phyloP scores from a whole-genome alignment of 2,329 filamentous ascomycete genomes.

The Fusarium caatingaense region DNA sequence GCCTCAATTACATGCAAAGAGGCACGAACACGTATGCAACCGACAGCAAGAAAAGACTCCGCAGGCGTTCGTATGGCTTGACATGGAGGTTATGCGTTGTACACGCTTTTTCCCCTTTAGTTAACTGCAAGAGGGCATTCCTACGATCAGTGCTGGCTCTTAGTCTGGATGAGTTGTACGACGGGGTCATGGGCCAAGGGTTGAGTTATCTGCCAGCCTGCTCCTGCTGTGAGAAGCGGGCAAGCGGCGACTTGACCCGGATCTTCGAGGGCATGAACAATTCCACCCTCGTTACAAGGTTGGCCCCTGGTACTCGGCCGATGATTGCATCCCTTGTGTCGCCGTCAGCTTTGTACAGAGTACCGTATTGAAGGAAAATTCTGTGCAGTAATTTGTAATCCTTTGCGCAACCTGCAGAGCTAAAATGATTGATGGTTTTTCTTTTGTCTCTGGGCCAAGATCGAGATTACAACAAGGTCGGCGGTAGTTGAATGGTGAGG shows the following conservation, averaged over 20 bases:
- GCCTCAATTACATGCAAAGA: conserved; percentile 8
- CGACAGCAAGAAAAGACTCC: conserved; percentile 21
- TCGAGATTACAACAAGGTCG: conserved; percentile 25
- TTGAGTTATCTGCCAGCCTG: neutral
- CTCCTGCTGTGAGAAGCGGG: conserved; percentile 13
- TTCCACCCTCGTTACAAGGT: conserved; percentile 19
- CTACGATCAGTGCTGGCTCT: conserved; percentile 20
- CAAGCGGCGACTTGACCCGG: conserved; percentile 13
- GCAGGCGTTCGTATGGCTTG: conserved; percentile 22
- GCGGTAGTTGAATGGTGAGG: conserved; percentile 26
- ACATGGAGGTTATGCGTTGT: conserved; percentile 24
- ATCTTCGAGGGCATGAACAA: conserved; percentile 22
- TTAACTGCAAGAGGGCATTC: conserved; percentile 22
- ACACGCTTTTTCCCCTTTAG: neutral
- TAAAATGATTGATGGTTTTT: conserved; percentile 2
- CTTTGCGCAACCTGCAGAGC: conserved; percentile 8
- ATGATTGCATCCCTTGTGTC: conserved; percentile 26
- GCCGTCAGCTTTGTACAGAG: neutral
- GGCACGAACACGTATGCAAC: conserved; percentile 35
- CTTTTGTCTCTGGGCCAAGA: neutral
- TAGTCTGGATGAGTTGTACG: conserved; percentile 21
- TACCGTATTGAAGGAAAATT: neutral
- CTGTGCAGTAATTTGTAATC: neutral
- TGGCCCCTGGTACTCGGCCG: conserved; percentile 19
- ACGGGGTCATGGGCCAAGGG: conserved; percentile 10